Evolutionary conservation across 805 yeast species (phyloP).

Genomic region (Saturnispora kantuleensis): DNA sequence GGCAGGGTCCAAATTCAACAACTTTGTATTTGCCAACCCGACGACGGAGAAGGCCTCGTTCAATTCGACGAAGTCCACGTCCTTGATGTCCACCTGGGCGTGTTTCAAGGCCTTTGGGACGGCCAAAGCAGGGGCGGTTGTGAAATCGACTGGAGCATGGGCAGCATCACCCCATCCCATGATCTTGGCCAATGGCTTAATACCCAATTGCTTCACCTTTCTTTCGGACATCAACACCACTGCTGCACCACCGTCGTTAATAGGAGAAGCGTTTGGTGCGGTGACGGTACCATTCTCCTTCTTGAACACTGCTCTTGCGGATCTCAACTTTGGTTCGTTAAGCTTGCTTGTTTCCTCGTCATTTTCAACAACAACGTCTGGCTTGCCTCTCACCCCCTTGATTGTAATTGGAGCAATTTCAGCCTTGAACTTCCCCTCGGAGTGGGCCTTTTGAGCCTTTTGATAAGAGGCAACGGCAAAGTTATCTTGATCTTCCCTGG

Average conservation of each 20-base stretch:
- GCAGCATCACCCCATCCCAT: conserved; percentile 98
- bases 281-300: conserved; percentile 93
- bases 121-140: conserved; percentile 92
- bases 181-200: conserved; percentile 84
- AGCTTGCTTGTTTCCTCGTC: conserved; percentile 84
- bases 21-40: conserved; percentile 79
- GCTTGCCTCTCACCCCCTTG: conserved; percentile 87
- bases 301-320: conserved; percentile 92
- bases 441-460: conserved; percentile 76
- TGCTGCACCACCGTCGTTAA: conserved; percentile 98
- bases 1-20: conserved; percentile 48
- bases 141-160: conserved; percentile 87
- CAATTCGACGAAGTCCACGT: conserved; percentile 86
- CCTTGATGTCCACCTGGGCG: conserved; percentile 54
- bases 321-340: conserved; percentile 62
- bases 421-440: conserved; percentile 64
- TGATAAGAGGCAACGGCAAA: conserved; percentile 78
- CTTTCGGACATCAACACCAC: conserved; percentile 75
- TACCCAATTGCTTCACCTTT: conserved; percentile 74
- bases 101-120: conserved; percentile 92
- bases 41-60: conserved; percentile 98
- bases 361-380: conserved; percentile 55
- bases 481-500: conserved; percentile 84
- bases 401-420: conserved; percentile 86
- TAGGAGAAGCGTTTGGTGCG: conserved; percentile 92